Evolutionary conservation across 257 asterid species (phyloP), one percentile per base, ranked within the genome.

Genomic region (Agastache rugosa): DNA sequence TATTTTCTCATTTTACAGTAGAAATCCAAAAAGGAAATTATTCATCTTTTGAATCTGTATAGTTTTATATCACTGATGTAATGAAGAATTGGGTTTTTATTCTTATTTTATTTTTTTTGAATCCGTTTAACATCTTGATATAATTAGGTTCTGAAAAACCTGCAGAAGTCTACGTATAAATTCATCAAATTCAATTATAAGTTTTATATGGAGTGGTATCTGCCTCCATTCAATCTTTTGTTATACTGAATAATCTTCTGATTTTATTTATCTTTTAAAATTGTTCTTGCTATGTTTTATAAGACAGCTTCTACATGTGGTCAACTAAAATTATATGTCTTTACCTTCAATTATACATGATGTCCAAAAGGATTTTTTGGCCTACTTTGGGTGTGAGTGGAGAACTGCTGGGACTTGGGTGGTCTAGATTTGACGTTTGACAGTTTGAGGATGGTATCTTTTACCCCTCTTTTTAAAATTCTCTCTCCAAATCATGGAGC

Each of bases 401-500:
- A 44, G 41, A 44, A 15, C n/a, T 22, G 41, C 35, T 64, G 58
- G 60, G 44, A 10, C 20, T 37, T 22, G 44, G 31, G 31, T 20
- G 48, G 10, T 11, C 61, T 50, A 11, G 22, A 27, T 51, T 68
- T 67, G 55, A 51, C 63, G 27, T 47, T 60, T 74, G 54, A 60
- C 58, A 51, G 58, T 17, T n/a, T 17, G 58, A 8, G 31, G 44
- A 58, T 59, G 31, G 78, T 25, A 42, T 22, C 12, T 66, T 22
- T 66, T 22, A 19, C 4, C 41, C 20, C 34, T 17, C 12, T 54
- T 23, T 67, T 63, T 7, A 6, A 68, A 17, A 11, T 47, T 20
- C 47, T 35, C 47, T 61, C 63, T 17, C 69, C 76, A 54, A 50
- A 42, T 58, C 66, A 72, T 77, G 64, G 66, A 75, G 34, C 67